Evolutionary conservation across 139 green algal genomes (phyloP), one percentile per base, ranked within the genome.

Genomic region (Dunaliella primolecta): DNA sequence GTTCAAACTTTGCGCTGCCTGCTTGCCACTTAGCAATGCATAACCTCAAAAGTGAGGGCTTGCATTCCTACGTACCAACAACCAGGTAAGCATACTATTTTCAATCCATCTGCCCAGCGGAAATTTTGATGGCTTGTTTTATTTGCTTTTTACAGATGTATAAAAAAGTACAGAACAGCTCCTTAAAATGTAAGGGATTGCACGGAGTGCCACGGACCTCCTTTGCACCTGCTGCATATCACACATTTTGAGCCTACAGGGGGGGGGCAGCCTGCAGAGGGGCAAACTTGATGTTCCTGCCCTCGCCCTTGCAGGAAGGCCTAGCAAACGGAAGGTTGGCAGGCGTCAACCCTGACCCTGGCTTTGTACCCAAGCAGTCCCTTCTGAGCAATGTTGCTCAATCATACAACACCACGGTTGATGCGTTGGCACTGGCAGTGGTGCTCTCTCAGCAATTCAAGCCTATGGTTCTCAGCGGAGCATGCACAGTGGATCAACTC

Each of bases 271-370:
- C n/a, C n/a, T n/a, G n/a, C n/a, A n/a, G n/a, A n/a, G n/a, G n/a
- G n/a, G n/a, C n/a, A n/a, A n/a, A n/a, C n/a, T n/a, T n/a, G n/a
- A n/a, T n/a, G n/a, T n/a, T n/a, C n/a, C n/a, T n/a, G n/a, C n/a
- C n/a, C n/a, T n/a, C n/a, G n/a, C n/a, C n/a, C n/a, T n/a, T n/a
- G 27, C 75, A 81, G 84, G 92, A 94, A 82, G 92, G 81, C 0
- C 87, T 94, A 64, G 90, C 90, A 29, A 94, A 94, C 84, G 92
- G 92, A 1, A 85, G 92, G 3, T 36, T 81, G 77, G 31, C 30
- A 15, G 35, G 21, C 2, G 27, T 11, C 77, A 81, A 81, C 77
- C 7, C 31, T 1, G 23, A 31, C 81, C 75, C 88, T 3, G 55
- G 0, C 24, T 88, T 87, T 32, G 81, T 70, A 0, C 1, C 34